phyloP scores from a whole-genome alignment of 2,329 filamentous ascomycete species.

The Leptographium radiaticola region DNA sequence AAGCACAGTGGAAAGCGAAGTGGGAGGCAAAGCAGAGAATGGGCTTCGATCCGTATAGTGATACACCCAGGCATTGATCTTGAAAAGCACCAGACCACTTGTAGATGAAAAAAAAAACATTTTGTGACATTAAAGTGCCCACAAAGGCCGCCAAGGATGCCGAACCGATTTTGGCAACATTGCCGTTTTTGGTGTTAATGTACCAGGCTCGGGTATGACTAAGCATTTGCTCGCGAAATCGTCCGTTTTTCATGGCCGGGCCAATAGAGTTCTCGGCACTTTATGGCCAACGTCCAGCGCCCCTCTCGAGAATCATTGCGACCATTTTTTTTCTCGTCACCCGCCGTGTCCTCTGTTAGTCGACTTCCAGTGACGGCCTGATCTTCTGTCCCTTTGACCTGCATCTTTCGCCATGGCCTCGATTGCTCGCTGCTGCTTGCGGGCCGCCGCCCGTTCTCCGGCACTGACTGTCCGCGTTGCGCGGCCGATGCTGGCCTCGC shows the following conservation, averaged over 20 bases:
- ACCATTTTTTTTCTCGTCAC: background rate
- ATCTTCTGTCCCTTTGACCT: background rate
- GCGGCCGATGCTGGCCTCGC: slow-evolving; percentile 17
- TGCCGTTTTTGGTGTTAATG: background rate
- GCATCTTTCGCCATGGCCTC: slow-evolving; percentile 38
- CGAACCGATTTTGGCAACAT: background rate
- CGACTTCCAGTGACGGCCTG: background rate
- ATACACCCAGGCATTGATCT: slow-evolving; percentile 20
- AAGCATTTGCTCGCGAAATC: slow-evolving; percentile 2
- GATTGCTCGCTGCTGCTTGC: slow-evolving; percentile 39
- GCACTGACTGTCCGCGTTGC: slow-evolving; percentile 26
- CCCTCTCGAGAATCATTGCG: background rate
- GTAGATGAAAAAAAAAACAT: background rate
- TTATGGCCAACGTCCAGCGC: background rate
- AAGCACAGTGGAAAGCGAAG: slow-evolving; percentile 29
- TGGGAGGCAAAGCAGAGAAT: slow-evolving; percentile 34
- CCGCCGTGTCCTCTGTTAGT: background rate
- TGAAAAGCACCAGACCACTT: background rate
- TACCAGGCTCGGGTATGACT: background rate
- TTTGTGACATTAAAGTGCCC: background rate
- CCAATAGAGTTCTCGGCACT: slow-evolving; percentile 3
- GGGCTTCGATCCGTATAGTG: slow-evolving; percentile 44
- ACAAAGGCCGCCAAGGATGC: background rate
- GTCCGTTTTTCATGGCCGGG: slow-evolving; percentile 3
- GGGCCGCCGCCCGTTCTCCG: slow-evolving; percentile 32